These are phyloP conservation scores for Raffaelea ambrosiae DNA, from an alignment of 2,329 filamentous ascomycete species.

Conservation along the genomic window DNA sequence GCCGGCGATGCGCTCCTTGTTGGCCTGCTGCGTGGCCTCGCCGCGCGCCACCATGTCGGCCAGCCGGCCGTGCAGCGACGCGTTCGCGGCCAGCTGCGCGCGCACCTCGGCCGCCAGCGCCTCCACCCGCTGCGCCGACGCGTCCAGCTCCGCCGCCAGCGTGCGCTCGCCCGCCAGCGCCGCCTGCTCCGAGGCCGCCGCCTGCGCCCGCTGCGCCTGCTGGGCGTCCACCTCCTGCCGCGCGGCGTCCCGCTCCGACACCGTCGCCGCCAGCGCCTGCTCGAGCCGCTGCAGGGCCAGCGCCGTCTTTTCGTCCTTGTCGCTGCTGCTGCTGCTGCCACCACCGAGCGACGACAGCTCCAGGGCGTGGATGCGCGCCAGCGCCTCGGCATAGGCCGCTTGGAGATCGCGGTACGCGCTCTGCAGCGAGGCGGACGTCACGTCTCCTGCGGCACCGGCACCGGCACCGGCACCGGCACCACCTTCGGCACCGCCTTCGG, in stretches of 20 bases:
- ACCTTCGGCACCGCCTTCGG: not conserved
- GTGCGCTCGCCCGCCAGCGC: slow-evolving; percentile 52
- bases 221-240: slow-evolving; percentile 56
- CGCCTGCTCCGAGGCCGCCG: slow-evolving; percentile 47
- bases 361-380: slow-evolving; percentile 58
- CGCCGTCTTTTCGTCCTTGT: slow-evolving; percentile 51
- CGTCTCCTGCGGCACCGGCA: slow-evolving; percentile 33
- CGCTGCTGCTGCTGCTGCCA: slow-evolving; percentile 17
- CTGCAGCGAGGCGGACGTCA: slow-evolving; percentile 64
- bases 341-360: slow-evolving; percentile 32
- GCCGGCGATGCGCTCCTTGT: slow-evolving; percentile 71
- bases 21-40: slow-evolving; percentile 72
- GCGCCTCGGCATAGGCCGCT: slow-evolving; percentile 56
- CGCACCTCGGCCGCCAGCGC: slow-evolving; percentile 71
- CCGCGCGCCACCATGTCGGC: slow-evolving; percentile 73
- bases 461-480: too few relatives aligned
- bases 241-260: slow-evolving; percentile 65
- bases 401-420: slow-evolving; percentile 69
- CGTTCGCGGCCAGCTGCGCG: slow-evolving; percentile 71
- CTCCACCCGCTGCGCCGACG: slow-evolving; percentile 65
- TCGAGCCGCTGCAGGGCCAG: slow-evolving; percentile 58
- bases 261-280: slow-evolving; percentile 57
- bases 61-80: slow-evolving; percentile 65
- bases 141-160: slow-evolving; percentile 60
- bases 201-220: slow-evolving; percentile 48